Conservation (phyloP, 495 filamentous ascomycete genomes). For the Aspergillus homomorphus region DNA sequence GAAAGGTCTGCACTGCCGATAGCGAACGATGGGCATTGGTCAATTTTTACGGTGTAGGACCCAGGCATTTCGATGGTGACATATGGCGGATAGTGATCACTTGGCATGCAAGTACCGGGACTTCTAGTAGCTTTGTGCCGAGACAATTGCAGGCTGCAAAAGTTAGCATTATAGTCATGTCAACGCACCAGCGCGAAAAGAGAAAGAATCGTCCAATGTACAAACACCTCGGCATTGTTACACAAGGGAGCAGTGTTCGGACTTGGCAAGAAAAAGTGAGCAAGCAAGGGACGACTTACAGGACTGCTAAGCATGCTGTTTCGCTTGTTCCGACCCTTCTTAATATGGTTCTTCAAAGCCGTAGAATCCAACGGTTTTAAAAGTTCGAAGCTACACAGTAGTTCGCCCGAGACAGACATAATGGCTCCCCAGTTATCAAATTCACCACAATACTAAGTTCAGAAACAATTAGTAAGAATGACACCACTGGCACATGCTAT, state of each 20-base stretch:
- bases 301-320: slow-evolving; percentile 93
- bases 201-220: slow-evolving; percentile 13
- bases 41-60: slow-evolving; percentile 6
- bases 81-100: slow-evolving; percentile 23
- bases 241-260: slow-evolving; percentile 20
- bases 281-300: slow-evolving; percentile 53
- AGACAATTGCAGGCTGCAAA: slow-evolving; percentile 44
- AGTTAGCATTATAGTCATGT: slow-evolving; percentile 21
- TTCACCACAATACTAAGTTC: slow-evolving; percentile 86
- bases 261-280: slow-evolving; percentile 27
- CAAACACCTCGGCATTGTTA: slow-evolving; percentile 28
- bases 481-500: neutral
- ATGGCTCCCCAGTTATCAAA: slow-evolving; percentile 99
- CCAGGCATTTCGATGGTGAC: slow-evolving; percentile 26
- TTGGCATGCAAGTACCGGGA: slow-evolving; percentile 19
- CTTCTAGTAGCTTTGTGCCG: slow-evolving; percentile 47
- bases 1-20: slow-evolving; percentile 13
- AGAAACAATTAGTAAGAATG: slow-evolving; percentile 20
- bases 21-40: slow-evolving; percentile 8
- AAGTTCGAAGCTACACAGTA: slow-evolving; percentile 96
- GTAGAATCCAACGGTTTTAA: slow-evolving; percentile 96
- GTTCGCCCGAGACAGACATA: slow-evolving; percentile 92
- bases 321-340: slow-evolving; percentile 89
- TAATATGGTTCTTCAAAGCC: slow-evolving; percentile 97
- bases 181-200: slow-evolving; percentile 11